Evolutionary conservation across 2,329 filamentous ascomycete species (phyloP).

Genomic region (Microdochium trichocladiopsis): DNA sequence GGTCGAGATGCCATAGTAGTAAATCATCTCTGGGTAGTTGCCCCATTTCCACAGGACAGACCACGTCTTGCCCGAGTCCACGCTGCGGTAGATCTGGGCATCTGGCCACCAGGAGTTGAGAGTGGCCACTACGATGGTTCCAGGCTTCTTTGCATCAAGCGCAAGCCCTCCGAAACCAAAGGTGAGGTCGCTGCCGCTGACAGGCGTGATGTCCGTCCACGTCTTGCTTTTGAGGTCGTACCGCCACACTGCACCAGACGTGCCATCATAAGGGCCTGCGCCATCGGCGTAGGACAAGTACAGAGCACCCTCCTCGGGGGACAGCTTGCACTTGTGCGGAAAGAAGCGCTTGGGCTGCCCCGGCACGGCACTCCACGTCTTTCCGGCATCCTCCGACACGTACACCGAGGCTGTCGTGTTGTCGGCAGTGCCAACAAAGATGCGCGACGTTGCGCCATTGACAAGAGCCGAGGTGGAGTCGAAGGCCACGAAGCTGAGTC

Average conservation of each 20-base stretch:
- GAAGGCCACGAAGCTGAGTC: conserved; percentile 46
- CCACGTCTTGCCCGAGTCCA: conserved; percentile 47
- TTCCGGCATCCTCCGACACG: conserved; percentile 44
- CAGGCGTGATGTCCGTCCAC: conserved; percentile 52
- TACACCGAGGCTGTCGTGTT: conserved; percentile 45
- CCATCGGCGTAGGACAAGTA: conserved; percentile 50
- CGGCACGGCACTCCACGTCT: conserved; percentile 42
- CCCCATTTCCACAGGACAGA: conserved; percentile 45
- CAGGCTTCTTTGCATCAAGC: conserved; percentile 44
- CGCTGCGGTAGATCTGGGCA: conserved; percentile 47
- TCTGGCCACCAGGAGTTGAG: conserved; percentile 56
- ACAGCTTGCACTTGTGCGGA: conserved; percentile 46
- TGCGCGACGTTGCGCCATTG: conserved; percentile 42
- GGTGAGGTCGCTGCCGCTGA: conserved; percentile 33
- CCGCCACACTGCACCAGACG: conserved; percentile 42
- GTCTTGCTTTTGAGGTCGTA: conserved; percentile 40
- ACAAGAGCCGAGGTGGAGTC: conserved; percentile 39
- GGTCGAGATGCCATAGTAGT: conserved; percentile 38
- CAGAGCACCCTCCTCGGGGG: conserved; percentile 41
- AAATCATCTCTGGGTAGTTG: conserved; percentile 33
- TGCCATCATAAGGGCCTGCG: conserved; percentile 50
- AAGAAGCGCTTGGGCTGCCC: conserved; percentile 43
- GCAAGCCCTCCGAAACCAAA: conserved; percentile 50
- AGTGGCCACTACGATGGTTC: conserved; percentile 48
- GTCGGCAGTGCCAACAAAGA: conserved; percentile 50